Evolutionary conservation across 2,329 filamentous ascomycete species (phyloP).

Genomic region (Aspergillus carbonarius): DNA sequence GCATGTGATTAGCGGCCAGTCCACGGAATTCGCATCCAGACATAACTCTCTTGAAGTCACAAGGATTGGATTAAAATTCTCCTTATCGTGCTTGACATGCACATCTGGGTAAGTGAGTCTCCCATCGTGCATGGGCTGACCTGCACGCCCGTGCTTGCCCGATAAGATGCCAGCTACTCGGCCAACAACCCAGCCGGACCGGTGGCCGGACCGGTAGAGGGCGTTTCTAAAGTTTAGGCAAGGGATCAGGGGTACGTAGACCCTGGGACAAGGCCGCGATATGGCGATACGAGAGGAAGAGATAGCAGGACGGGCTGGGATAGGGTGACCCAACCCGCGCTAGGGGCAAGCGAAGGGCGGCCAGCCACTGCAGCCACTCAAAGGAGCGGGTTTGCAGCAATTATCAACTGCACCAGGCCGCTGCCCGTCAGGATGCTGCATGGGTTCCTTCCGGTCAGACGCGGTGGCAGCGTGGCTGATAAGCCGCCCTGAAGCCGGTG

Average conservation of each 20-base stretch:
- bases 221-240: not conserved
- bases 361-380: not conserved
- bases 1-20: not conserved
- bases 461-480: not conserved
- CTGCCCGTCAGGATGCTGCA: not conserved
- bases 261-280: not conserved
- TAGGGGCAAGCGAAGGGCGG: not conserved
- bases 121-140: not conserved
- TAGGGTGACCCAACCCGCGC: not conserved
- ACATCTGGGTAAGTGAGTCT: not conserved
- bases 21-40: not conserved
- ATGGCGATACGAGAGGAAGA: not conserved
- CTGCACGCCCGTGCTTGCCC: not conserved
- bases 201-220: conserved; percentile 14
- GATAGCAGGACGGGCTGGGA: not conserved
- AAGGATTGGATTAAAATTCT: not conserved
- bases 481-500: not conserved
- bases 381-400: too few relatives aligned
- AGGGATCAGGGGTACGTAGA: conserved; percentile 1
- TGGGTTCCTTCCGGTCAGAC: not conserved
- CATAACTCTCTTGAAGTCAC: not conserved
- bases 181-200: conserved; percentile 3
- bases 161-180: not conserved
- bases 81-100: not conserved
- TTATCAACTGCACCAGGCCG: not conserved